Percentiles rank a stretch among this genome's conserved stretches.
Conservation (phyloP, 2,329 filamentous ascomycete species). For the Hymenoscyphus fructigenus region DNA sequence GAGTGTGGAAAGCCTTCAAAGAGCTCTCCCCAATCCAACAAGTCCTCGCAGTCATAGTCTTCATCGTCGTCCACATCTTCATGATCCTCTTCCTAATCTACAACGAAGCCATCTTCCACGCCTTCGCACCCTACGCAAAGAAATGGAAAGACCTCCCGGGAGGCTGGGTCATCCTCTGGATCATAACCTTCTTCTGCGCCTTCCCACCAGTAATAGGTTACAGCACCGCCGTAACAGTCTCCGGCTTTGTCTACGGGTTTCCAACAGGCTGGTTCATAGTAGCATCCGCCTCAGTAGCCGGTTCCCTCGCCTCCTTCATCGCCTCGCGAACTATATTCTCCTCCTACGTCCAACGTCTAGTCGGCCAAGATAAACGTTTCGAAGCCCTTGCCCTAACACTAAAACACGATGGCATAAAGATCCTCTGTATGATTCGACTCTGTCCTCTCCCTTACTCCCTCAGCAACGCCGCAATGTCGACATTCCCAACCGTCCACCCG, state of each 20-base stretch:
- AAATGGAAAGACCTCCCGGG: conserved; percentile 72
- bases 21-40: conserved; percentile 61
- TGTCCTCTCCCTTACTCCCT: conserved; percentile 92
- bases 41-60: conserved; percentile 52
- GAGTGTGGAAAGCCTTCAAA: conserved; percentile 51
- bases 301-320: conserved; percentile 77
- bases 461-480: conserved; percentile 91
- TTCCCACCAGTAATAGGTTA: conserved; percentile 74
- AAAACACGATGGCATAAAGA: conserved; percentile 83
- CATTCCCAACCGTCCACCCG: conserved; percentile 83
- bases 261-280: conserved; percentile 71
- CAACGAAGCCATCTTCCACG: conserved; percentile 76
- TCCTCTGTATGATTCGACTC: conserved; percentile 87
- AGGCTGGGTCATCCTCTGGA: conserved; percentile 69
- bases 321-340: conserved; percentile 77
- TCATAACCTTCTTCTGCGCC: conserved; percentile 62
- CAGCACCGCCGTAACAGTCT: conserved; percentile 63
- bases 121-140: conserved; percentile 69
- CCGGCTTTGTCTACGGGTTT: conserved; percentile 71
- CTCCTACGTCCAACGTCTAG: conserved; percentile 73
- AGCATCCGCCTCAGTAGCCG: conserved; percentile 73
- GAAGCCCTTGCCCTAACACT: conserved; percentile 84
- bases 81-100: conserved; percentile 72
- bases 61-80: conserved; percentile 50
- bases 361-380: conserved; percentile 83